phyloP scores from a whole-genome alignment of 768 basidiomycete species.

The Tulasnella sp. region DNA sequence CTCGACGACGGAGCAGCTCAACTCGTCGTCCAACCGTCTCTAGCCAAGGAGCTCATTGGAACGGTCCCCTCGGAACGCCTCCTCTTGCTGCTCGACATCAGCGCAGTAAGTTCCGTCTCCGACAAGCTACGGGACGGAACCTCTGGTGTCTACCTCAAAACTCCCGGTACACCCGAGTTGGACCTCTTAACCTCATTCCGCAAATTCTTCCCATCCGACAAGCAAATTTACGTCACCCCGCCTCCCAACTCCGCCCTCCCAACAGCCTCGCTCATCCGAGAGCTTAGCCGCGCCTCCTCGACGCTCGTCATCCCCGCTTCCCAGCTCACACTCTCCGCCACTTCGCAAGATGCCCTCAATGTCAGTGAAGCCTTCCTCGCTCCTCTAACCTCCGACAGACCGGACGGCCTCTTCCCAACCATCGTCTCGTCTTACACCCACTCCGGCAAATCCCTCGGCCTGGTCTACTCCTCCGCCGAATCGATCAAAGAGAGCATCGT shows the following conservation, averaged over 20 bases:
- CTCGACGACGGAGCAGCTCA: conserved; percentile 82
- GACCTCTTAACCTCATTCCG: conserved; percentile 79
- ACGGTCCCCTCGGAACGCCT: conserved; percentile 71
- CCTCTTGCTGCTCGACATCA: conserved; percentile 73
- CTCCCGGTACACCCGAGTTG: conserved; percentile 62
- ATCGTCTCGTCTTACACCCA: conserved; percentile 73
- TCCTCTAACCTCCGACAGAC: conserved; percentile 78
- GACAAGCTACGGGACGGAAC: conserved; percentile 73
- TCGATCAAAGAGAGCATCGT: conserved; percentile 86
- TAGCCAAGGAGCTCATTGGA: conserved; percentile 68
- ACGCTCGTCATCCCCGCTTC: conserved; percentile 72
- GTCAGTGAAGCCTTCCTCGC: conserved; percentile 86
- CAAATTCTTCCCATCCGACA: conserved; percentile 58
- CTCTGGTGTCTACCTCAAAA: conserved; percentile 80
- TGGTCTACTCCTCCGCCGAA: conserved; percentile 91
- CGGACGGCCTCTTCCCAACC: conserved; percentile 92
- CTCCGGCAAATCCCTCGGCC: conserved; percentile 77
- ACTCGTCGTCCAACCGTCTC: conserved; percentile 71
- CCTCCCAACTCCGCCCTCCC: conserved; percentile 48
- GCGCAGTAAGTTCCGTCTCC: conserved; percentile 71
- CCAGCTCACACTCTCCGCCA: conserved; percentile 62
- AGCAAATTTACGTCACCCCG: conserved; percentile 40
- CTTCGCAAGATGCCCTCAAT: conserved; percentile 65
- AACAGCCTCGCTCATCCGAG: conserved; percentile 63
- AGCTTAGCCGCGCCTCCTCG: conserved; percentile 61